A percentile compares a stretch with the other conserved stretches of the same genome.
Conservation (phyloP, 768 basidiomycete genomes). For the Arthromyces matolae region DNA sequence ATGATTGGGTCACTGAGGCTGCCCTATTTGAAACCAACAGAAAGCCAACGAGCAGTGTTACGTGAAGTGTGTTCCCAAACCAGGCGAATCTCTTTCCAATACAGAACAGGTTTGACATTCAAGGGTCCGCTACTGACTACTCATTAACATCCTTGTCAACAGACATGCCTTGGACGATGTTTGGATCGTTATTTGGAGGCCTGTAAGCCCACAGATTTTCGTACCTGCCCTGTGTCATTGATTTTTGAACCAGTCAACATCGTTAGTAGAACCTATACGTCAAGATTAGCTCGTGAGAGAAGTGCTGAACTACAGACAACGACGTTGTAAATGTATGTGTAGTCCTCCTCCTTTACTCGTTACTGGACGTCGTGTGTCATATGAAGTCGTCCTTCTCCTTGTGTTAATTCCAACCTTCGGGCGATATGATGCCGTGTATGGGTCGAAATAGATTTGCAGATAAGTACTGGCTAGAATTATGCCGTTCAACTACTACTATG, state of each 20-base stretch:
- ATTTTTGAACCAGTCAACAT: conserved; percentile 57
- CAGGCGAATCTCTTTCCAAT: conserved; percentile 60
- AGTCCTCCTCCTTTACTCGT: no score
- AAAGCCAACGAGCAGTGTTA: conserved; percentile 80
- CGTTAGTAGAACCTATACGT: conserved; percentile 69
- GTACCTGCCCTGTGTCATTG: background rate
- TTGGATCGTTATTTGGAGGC: conserved; percentile 83
- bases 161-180: conserved; percentile 77
- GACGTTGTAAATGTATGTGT: no score
- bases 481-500: conserved; percentile 10
- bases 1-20: background rate
- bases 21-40: conserved; percentile 31
- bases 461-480: conserved; percentile 2
- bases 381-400: no score
- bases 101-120: conserved; percentile 61
- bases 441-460: background rate
- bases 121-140: background rate
- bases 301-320: conserved; percentile 9
- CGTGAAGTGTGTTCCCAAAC: conserved; percentile 73
- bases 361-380: no score
- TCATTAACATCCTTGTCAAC: conserved; percentile 6
- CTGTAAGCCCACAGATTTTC: conserved; percentile 47
- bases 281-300: conserved; percentile 45
- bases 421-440: no score
- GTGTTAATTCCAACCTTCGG: no score